Conservation (phyloP, 805 yeast genomes). For the Maudiozyma pseudohumilis region DNA sequence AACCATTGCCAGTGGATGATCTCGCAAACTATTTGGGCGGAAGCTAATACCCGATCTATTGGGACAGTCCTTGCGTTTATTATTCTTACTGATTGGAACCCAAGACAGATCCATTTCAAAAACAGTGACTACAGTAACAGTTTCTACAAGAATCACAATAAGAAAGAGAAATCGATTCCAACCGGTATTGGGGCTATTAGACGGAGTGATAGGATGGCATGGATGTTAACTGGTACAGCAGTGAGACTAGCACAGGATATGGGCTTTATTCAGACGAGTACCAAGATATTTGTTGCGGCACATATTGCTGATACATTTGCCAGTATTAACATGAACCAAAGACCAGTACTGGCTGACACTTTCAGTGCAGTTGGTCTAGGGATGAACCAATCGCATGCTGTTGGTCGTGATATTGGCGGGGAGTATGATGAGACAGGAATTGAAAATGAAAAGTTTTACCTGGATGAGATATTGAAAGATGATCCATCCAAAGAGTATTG, state of each 20-base stretch:
- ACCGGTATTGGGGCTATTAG: conserved; percentile 81
- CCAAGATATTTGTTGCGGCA: conserved; percentile 70
- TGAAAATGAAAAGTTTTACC: conserved; percentile 26
- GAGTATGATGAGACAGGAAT: conserved; percentile 27
- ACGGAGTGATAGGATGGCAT: conserved; percentile 80
- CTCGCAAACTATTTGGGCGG: conserved; percentile 89
- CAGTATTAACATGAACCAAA: conserved; percentile 70
- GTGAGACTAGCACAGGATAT: conserved; percentile 79
- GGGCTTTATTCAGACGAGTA: conserved; percentile 65
- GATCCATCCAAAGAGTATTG: conserved; percentile 20
- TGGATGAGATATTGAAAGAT: conserved; percentile 22
- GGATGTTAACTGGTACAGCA: conserved; percentile 88
- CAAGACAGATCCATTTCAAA: conserved; percentile 84
- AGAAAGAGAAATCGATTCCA: conserved; percentile 37
- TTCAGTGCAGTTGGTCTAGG: conserved; percentile 50
- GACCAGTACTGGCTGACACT: conserved; percentile 68
- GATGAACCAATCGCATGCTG: conserved; percentile 1
- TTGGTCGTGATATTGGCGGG: not conserved
- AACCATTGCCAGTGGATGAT: conserved; percentile 69
- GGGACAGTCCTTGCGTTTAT: conserved; percentile 82
- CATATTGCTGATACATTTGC: conserved; percentile 76
- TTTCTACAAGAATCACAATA: conserved; percentile 29
- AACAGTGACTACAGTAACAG: conserved; percentile 75
- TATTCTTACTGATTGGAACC: conserved; percentile 90
- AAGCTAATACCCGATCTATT: conserved; percentile 74